These are phyloP conservation scores for Fusarium sp. DNA, from an alignment of 2,329 filamentous ascomycete genomes.

Conservation along the genomic window DNA sequence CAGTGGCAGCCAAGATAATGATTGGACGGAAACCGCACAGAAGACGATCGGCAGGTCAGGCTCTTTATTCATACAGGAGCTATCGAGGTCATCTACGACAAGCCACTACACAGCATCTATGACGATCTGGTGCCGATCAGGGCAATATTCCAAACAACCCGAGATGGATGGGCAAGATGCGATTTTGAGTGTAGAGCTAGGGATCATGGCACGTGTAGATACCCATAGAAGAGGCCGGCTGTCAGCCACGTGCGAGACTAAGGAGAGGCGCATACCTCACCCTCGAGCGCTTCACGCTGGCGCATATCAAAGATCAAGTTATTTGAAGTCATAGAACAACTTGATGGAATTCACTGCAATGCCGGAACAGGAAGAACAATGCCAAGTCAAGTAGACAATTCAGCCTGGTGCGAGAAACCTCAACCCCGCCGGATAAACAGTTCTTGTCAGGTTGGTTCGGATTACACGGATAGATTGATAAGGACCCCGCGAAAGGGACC, in stretches of 20 bases:
- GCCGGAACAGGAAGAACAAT: not conserved
- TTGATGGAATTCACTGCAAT: not conserved
- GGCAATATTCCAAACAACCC: slow-evolving; percentile 6
- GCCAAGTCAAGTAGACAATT: not conserved
- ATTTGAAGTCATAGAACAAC: not conserved
- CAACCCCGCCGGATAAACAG: slow-evolving; percentile 7
- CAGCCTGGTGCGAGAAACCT: not conserved
- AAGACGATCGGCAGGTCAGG: slow-evolving; percentile 2
- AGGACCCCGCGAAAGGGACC: slow-evolving; percentile 26
- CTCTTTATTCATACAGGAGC: not conserved
- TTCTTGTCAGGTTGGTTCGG: not conserved
- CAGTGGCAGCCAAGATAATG: not conserved
- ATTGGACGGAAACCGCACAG: slow-evolving; percentile 5
- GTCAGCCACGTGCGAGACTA: slow-evolving; percentile 32
- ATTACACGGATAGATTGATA: slow-evolving; percentile 18
- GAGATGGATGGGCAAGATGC: slow-evolving; percentile 15
- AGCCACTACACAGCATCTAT: slow-evolving; percentile 5
- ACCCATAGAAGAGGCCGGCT: slow-evolving; percentile 23
- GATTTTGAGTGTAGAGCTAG: slow-evolving; percentile 16
- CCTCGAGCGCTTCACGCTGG: slow-evolving; percentile 10
- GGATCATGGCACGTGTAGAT: slow-evolving; percentile 20
- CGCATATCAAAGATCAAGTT: not conserved
- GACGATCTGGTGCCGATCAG: slow-evolving; percentile 6
- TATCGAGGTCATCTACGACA: not conserved
- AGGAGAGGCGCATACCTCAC: slow-evolving; percentile 11